phyloP scores from a whole-genome alignment of 495 filamentous ascomycete genomes.

The Sporormia fimetaria region DNA sequence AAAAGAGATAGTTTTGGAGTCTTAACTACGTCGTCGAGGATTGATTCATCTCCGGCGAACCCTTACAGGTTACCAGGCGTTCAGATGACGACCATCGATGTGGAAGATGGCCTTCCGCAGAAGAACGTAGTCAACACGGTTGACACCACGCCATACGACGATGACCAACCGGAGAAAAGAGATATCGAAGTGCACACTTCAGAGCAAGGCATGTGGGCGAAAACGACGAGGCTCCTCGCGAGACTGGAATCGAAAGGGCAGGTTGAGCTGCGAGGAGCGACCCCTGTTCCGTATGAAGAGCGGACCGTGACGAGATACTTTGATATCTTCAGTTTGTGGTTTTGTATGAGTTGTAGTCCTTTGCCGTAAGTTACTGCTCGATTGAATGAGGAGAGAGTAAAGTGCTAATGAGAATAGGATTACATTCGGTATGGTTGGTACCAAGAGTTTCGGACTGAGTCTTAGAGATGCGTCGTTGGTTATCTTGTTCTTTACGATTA shows the following conservation, averaged over 20 bases:
- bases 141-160: no score
- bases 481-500: constrained; percentile 45
- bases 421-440: constrained; percentile 46
- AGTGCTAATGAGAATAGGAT: constrained; percentile 31
- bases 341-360: constrained; percentile 10
- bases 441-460: constrained; percentile 37
- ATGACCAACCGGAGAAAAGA: background rate
- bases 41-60: no score
- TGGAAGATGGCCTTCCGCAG: no score
- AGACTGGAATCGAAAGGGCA: background rate
- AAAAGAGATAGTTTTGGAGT: no score
- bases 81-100: no score
- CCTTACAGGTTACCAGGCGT: no score
- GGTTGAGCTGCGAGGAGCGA: constrained; percentile 6
- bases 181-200: background rate
- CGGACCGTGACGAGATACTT: constrained; percentile 9
- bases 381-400: background rate
- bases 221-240: constrained; percentile 2
- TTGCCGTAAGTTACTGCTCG: constrained; percentile 3
- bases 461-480: constrained; percentile 40
- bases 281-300: constrained; percentile 13
- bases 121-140: no score
- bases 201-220: background rate
- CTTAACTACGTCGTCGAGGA: no score
- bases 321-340: constrained; percentile 11